Percentiles rank a stretch among this genome's conserved stretches.
phyloP scores from a whole-genome alignment of 2,329 filamentous ascomycete genomes.

The Diplodia intermedia region DNA sequence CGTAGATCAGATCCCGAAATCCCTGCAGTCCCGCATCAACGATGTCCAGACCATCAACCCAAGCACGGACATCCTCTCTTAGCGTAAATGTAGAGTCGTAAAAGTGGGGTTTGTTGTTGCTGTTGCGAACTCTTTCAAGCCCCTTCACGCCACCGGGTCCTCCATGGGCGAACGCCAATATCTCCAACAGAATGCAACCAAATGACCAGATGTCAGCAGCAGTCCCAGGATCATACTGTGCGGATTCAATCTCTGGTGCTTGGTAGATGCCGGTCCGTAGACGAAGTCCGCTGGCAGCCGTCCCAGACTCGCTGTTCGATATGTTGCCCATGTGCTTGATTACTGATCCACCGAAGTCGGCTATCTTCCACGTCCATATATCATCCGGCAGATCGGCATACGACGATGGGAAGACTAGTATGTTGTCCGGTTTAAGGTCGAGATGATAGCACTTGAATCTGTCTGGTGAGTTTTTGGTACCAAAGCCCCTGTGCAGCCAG shows the following conservation, averaged over 20 bases:
- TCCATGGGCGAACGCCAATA: constrained; percentile 2
- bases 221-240: background rate
- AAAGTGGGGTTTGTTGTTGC: background rate
- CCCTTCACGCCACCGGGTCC: background rate
- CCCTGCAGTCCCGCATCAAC: background rate
- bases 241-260: constrained; percentile 14
- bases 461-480: background rate
- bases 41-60: background rate
- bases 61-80: background rate
- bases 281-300: background rate
- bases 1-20: constrained; percentile 1
- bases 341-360: constrained; percentile 15
- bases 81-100: constrained; percentile 2
- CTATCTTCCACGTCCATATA: constrained; percentile 21
- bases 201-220: constrained; percentile 19
- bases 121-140: constrained; percentile 6
- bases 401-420: constrained; percentile 1
- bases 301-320: background rate
- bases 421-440: constrained; percentile 19
- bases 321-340: constrained; percentile 9
- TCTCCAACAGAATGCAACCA: constrained; percentile 9
- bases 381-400: background rate
- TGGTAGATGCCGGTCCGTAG: constrained; percentile 11
- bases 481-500: constrained; percentile 10
- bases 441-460: constrained; percentile 14